phyloP scores from a whole-genome alignment of 83 land plant species.

The Picea engelmannii region DNA sequence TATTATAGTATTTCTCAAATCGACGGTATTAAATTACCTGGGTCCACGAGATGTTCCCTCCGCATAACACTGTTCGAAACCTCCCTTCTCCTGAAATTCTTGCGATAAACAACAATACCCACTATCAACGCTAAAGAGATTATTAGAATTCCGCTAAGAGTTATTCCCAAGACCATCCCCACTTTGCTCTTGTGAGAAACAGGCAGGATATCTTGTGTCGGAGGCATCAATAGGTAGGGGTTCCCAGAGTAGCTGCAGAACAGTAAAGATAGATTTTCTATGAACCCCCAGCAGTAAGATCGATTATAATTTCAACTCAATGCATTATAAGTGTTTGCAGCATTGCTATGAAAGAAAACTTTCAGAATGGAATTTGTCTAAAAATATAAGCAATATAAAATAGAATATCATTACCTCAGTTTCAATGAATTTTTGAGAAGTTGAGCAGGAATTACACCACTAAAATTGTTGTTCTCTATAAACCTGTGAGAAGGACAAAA shows the following conservation, averaged over 20 bases:
- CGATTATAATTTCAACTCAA: too few relatives aligned
- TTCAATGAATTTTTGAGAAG: neutral
- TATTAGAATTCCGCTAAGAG: neutral
- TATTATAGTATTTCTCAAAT: neutral
- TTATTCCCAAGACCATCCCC: neutral
- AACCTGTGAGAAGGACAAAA: neutral
- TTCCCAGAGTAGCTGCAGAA: neutral
- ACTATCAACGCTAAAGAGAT: neutral
- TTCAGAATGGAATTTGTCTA: too few relatives aligned
- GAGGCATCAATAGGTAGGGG: neutral
- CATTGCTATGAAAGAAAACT: too few relatives aligned
- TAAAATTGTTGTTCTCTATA: neutral
- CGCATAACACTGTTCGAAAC: too few relatives aligned
- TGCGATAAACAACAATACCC: neutral
- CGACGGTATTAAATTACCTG: too few relatives aligned
- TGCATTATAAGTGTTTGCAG: too few relatives aligned
- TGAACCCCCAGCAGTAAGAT: too few relatives aligned
- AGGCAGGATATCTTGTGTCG: too few relatives aligned
- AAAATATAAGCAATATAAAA: too few relatives aligned
- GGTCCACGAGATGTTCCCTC: too few relatives aligned
- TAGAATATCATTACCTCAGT: too few relatives aligned
- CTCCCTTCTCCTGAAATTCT: too few relatives aligned
- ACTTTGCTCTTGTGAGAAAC: neutral
- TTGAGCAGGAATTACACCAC: neutral
- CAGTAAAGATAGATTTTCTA: neutral